Evolutionary conservation across 2,329 filamentous ascomycete genomes (phyloP), one percentile per base, ranked within the genome.

Genomic region (Botrytis paeoniae): DNA sequence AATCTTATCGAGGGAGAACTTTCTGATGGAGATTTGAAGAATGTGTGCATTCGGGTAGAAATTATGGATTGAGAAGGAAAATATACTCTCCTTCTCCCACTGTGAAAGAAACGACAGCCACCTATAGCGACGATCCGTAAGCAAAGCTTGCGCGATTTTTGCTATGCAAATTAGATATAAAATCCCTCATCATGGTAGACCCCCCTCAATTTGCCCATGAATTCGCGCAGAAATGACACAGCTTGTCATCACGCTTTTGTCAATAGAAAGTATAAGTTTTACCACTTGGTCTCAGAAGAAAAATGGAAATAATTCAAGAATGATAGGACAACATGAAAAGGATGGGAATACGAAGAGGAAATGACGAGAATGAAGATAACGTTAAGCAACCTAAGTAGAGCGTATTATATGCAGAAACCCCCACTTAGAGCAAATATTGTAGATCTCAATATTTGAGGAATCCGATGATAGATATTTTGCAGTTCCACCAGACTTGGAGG

Each of bases 351-450:
- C 70, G 29, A 41, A 41, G 32, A 54, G 65, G 32, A 29, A 54
- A 41, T 25, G 48, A 71, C 63, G 70, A 69, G 45, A 69, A 71
- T 71, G 35, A 59, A 72, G 66, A 69, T 71, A 51, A 72, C 51
- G 70, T 43, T 51, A 63, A 72, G 70, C 63, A 37, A 72, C 63
- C 29, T 51, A 32, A 59, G 29, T 16, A 48, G n/a, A 37, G 61
- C 25, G 22, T 25, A 48, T 43, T 10, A 32, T 68, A 22, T 32
- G 14, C 7, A 9, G 18, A 61, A 48, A 60, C 29, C 64, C 45
- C 64, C 64, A 68, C 45, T 54, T n/a, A n/a, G 16, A 54, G 35
- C 25, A 22, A 5, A 29, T 54, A 41, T 54, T 10, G 25, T 22
- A 39, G 35, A 68, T 29, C 45, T 32, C 45, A 54, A 29, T 10